Percentiles rank a stretch among this genome's conserved stretches.
Conservation (phyloP, 176 grass and related monocot genomes). For the Juncus inflexus region DNA sequence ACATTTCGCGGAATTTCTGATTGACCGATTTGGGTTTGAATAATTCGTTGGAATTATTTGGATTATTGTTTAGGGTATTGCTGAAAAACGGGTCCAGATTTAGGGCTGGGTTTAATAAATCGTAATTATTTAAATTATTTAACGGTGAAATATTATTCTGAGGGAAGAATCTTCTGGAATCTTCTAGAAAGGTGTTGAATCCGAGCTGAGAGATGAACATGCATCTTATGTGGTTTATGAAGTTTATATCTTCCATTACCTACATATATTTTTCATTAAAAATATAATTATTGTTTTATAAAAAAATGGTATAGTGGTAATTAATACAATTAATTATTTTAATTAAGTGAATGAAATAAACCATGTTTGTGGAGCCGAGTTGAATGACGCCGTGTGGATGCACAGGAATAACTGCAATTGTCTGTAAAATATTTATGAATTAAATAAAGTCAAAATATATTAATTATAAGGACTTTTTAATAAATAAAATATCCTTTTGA, state of each 20-base stretch:
- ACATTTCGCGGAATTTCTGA: constrained; percentile 37
- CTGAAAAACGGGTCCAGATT: constrained; percentile 1
- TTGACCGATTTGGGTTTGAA: constrained; percentile 36
- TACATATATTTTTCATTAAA: constrained; percentile 8
- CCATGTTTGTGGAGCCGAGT: constrained; percentile 42
- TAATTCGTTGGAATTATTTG: constrained; percentile 16
- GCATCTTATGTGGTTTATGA: constrained; percentile 34
- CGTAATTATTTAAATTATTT: constrained; percentile 16
- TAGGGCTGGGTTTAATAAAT: constrained; percentile 7
- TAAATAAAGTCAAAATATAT: constrained; percentile 11
- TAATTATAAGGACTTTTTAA: neutral
- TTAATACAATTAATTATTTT: too few species aligned
- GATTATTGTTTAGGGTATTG: neutral
- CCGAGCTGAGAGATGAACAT: constrained; percentile 30
- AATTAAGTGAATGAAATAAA: constrained; percentile 19
- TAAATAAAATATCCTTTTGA: too few species aligned
- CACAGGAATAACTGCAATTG: constrained; percentile 39
- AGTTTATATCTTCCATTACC: constrained; percentile 40
- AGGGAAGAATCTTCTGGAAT: constrained; percentile 17
- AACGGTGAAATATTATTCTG: constrained; percentile 2
- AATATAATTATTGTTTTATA: neutral
- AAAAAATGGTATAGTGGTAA: too few species aligned
- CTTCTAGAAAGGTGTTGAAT: constrained; percentile 5
- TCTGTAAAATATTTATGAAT: constrained; percentile 27
- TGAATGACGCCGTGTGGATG: constrained; percentile 45